Evolutionary conservation across 768 basidiomycete genomes (phyloP).

Genomic region (Tulasnella sp.): DNA sequence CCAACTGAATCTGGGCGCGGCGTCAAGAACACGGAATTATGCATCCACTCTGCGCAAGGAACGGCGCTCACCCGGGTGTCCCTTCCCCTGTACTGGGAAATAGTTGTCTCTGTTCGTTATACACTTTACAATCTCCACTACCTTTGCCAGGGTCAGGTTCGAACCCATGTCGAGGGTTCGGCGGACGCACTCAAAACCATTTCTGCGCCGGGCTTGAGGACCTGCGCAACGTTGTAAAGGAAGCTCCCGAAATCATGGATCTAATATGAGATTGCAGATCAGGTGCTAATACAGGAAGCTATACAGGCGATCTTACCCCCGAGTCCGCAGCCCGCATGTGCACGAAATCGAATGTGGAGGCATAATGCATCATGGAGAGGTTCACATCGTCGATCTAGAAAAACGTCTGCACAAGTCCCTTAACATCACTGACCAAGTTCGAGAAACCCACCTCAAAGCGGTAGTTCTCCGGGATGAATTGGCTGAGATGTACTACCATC

Average conservation of each 20-base stretch:
- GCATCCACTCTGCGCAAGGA: background rate
- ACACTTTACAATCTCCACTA: slow-evolving; percentile 9
- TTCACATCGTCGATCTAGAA: slow-evolving; percentile 14
- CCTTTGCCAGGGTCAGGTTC: too few species aligned
- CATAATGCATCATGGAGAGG: slow-evolving; percentile 8
- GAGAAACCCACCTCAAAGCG: slow-evolving; percentile 4
- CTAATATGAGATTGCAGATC: background rate
- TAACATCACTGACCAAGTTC: background rate
- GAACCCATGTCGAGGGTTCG: too few species aligned
- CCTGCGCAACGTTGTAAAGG: slow-evolving; percentile 5
- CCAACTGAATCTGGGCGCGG: slow-evolving; percentile 14
- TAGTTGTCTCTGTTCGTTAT: background rate
- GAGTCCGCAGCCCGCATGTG: slow-evolving; percentile 7
- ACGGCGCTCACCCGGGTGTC: background rate
- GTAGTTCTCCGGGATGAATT: slow-evolving; percentile 2
- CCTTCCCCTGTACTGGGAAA: background rate
- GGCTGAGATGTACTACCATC: background rate
- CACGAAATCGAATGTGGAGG: slow-evolving; percentile 2
- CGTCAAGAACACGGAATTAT: background rate
- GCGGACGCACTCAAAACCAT: too few species aligned
- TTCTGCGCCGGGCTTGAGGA: slow-evolving; percentile 1
- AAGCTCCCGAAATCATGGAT: slow-evolving; percentile 10
- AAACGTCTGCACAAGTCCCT: too few species aligned
- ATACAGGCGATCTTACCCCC: background rate
- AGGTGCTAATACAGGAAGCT: background rate